Percentiles rank a stretch among this genome's conserved stretches.
phyloP scores from a whole-genome alignment of 2,329 filamentous ascomycete species.

The Alternaria triticimaculans region DNA sequence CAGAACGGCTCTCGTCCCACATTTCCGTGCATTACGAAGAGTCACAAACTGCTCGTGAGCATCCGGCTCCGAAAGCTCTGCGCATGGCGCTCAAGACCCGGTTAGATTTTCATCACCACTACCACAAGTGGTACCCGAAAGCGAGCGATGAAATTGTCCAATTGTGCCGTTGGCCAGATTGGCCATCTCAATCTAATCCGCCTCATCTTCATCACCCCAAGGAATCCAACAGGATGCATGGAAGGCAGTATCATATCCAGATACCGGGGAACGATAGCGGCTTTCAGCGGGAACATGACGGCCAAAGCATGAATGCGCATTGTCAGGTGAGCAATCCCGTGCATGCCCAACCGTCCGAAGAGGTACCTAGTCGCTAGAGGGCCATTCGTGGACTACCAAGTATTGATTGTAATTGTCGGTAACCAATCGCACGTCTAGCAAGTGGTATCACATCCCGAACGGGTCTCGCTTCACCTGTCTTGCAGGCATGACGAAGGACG shows the following conservation, averaged over 20 bases:
- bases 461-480: constrained; percentile 27
- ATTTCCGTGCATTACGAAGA: constrained; percentile 16
- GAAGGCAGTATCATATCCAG: constrained; percentile 20
- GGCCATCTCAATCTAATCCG: constrained; percentile 4
- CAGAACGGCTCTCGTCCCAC: constrained; percentile 23
- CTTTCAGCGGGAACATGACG: constrained; percentile 12
- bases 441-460: constrained; percentile 20
- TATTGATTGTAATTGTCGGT: constrained; percentile 45
- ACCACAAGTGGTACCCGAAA: constrained; percentile 7
- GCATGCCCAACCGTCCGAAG: constrained; percentile 16
- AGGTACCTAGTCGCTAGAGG: constrained; percentile 38
- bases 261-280: constrained; percentile 24
- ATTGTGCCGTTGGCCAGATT: constrained; percentile 1
- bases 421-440: constrained; percentile 37
- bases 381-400: constrained; percentile 44
- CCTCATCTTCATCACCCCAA: neutral
- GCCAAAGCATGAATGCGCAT: constrained; percentile 30
- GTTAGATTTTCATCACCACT: constrained; percentile 8
- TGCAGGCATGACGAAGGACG: constrained; percentile 7
- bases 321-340: constrained; percentile 44
- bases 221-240: constrained; percentile 16
- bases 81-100: constrained; percentile 20
- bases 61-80: constrained; percentile 17
- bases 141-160: constrained; percentile 2
- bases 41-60: constrained; percentile 25